Base-by-base conservation (phyloP, 164 flowering plant species). In the Hamamelis virginiana region DNA sequence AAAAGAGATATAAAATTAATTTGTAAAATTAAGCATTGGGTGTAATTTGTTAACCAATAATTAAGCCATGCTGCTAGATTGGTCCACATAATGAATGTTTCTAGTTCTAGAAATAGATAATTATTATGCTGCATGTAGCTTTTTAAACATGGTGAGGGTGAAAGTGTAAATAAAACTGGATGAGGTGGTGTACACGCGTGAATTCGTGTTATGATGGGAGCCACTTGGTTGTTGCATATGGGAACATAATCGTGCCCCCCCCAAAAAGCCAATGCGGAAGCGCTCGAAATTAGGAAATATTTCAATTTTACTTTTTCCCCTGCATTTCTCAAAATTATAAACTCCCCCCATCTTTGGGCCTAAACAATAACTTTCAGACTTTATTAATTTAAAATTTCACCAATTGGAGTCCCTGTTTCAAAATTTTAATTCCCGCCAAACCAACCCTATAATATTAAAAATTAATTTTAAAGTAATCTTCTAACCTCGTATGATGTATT, bases 181-280 rank as follows among this genome's bases (percentile, higher is more conserved):
- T 58, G 25, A 13, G 45, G n/a, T 50, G 21, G 23, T 5, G 15
- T 16, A 48, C 64, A 70, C 62, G 80, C 80, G 75, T 77, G 80
- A 68, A 43, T 43, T 22, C 21, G 25, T 65, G 76, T 75, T 51
- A 76, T 77, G 68, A 77, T 77, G 69, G 74, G 62, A 28, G 21
- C 65, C 76, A 63, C 71, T 73, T 69, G 74, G 67, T 43, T 41
- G 67, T 60, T 69, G 70, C 75, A 6, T 6, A 72, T 60, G 76
- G 75, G 45, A 59, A 50, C 75, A 76, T 72, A 33, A 72, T 72
- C 79, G 27, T 76, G 75, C 72, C 18, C 71, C 72, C 18, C 71
- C 66, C 38, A 3, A 47, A 68, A 71, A 63, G 75, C 33, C 18
- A 61, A 50, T 48, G 62, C 19, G 21, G 70, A 57, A 56, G 46